A percentile compares a stretch with the other conserved stretches of the same genome.
phyloP scores from a whole-genome alignment of 768 basidiomycete species.

The Auricularia heimuer region DNA sequence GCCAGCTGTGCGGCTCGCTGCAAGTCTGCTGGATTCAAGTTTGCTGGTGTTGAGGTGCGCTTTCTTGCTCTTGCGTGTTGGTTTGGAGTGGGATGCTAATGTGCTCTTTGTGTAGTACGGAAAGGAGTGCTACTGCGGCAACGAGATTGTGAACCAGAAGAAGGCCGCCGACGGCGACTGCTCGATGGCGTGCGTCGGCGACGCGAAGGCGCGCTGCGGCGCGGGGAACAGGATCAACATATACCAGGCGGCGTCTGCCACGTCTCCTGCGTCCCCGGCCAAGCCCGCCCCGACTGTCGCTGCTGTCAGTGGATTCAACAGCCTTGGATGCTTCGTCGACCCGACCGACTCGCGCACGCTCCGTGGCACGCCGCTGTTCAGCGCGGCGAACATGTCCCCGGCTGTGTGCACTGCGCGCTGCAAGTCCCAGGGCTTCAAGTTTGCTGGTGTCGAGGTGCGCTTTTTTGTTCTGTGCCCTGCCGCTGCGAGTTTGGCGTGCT shows the following conservation, averaged over 20 bases:
- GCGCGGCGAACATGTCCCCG: constrained; percentile 4
- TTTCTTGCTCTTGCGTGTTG: neutral
- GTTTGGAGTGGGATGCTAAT: neutral
- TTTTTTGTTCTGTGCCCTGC: neutral
- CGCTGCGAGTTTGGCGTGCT: constrained; percentile 2
- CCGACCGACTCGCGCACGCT: neutral
- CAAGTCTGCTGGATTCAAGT: constrained; percentile 36
- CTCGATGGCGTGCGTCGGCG: constrained; percentile 9
- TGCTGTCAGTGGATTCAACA: neutral
- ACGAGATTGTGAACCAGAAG: constrained; percentile 38
- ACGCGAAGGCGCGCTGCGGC: constrained; percentile 1
- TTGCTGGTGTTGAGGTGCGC: constrained; percentile 54
- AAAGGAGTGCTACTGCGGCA: constrained; percentile 42
- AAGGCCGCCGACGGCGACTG: neutral
- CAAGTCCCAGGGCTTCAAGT: constrained; percentile 36
- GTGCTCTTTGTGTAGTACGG: neutral
- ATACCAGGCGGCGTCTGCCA: constrained; percentile 1
- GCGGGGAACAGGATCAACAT: neutral
- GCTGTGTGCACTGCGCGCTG: constrained; percentile 3
- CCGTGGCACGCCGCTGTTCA: neutral
- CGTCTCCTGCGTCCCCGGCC: neutral
- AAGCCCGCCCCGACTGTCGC: neutral
- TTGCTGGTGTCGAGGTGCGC: constrained; percentile 54
- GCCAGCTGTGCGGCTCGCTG: constrained; percentile 1
- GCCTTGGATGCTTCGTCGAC: constrained; percentile 38